Evolutionary conservation across 306 rosid genomes (phyloP).

Genomic region (Castanea mollissima): DNA sequence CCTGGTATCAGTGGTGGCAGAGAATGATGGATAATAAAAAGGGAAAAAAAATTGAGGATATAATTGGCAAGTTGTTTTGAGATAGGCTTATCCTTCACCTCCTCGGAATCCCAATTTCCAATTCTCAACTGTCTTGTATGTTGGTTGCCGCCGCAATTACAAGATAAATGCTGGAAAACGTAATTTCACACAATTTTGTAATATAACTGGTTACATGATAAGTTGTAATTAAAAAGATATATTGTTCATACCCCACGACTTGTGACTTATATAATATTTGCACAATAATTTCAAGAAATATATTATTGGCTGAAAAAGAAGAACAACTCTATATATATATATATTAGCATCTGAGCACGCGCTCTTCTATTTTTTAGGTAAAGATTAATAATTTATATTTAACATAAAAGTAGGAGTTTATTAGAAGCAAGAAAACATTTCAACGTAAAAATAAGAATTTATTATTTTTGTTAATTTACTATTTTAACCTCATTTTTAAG

Average conservation of each 20-base stretch:
- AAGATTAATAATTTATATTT: too few relatives aligned
- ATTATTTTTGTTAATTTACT: too few relatives aligned
- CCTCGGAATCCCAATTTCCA: slow-evolving; percentile 23
- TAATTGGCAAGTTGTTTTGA: slow-evolving; percentile 8
- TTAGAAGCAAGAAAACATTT: too few relatives aligned
- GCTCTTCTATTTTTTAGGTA: too few relatives aligned
- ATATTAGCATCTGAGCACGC: too few relatives aligned
- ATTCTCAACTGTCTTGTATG: not conserved
- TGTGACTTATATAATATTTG: not conserved
- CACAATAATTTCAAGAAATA: not conserved
- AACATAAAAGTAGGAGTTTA: too few relatives aligned
- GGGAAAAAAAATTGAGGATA: not conserved
- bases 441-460: too few relatives aligned
- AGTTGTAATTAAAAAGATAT: not conserved
- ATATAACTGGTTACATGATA: fast-evolving
- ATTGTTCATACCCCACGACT: not conserved
- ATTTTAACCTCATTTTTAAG: too few relatives aligned
- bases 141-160: slow-evolving; percentile 4
- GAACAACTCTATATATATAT: not conserved
- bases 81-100: slow-evolving; percentile 27
- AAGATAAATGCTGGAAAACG: too few relatives aligned
- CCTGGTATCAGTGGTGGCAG: not conserved
- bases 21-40: not conserved
- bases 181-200: too few relatives aligned
- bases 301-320: not conserved